phyloP scores from a whole-genome alignment of 768 basidiomycete genomes.

The Lepiota venenata region DNA sequence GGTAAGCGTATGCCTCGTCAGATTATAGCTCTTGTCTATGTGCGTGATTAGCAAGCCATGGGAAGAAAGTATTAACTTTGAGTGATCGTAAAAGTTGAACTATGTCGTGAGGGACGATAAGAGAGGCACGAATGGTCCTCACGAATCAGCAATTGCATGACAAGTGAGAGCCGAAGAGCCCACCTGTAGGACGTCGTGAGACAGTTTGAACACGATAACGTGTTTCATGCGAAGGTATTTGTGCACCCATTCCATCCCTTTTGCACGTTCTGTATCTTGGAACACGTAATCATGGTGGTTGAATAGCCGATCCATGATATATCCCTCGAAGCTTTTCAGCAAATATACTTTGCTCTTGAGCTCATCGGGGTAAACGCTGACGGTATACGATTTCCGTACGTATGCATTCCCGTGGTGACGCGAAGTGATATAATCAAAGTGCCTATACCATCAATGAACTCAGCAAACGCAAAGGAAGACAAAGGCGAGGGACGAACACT shows the following conservation, averaged over 20 bases:
- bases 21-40: conserved; percentile 84
- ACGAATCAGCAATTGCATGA: conserved; percentile 8
- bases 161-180: conserved; percentile 16
- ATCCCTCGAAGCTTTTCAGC: conserved; percentile 89
- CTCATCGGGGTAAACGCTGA: conserved; percentile 72
- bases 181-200: conserved; percentile 94
- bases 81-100: conserved; percentile 99
- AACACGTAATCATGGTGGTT: conserved; percentile 84
- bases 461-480: neutral
- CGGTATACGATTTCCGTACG: conserved; percentile 67
- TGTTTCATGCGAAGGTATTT: conserved; percentile 97
- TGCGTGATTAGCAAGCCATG: conserved; percentile 79
- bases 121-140: neutral
- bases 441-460: conserved; percentile 39
- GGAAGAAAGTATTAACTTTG: conserved; percentile 86
- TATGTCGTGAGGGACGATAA: conserved; percentile 26
- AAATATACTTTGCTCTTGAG: conserved; percentile 90
- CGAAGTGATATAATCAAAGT: conserved; percentile 85
- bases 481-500: conserved; percentile 49
- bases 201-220: conserved; percentile 94
- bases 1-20: conserved; percentile 70
- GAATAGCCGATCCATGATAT: conserved; percentile 89
- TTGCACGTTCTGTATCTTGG: conserved; percentile 59
- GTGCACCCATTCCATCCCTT: conserved; percentile 94
- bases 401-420: conserved; percentile 63